Conservation (phyloP, 1,139 yeast genomes). For the Debaryomyces singareniensis region DNA sequence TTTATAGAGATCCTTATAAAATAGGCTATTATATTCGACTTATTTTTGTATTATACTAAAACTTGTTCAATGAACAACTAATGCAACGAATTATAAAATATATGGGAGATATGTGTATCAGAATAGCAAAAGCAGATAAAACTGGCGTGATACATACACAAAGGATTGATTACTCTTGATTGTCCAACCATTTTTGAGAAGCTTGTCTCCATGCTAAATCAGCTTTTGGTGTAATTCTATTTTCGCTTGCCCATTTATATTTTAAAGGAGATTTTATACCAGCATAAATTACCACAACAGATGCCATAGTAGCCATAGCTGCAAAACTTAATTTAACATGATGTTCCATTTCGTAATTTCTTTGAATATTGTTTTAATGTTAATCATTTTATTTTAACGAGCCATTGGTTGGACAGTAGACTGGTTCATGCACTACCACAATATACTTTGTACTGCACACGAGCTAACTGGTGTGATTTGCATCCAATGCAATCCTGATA, state of each 20-base stretch:
- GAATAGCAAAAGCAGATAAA: too few species aligned
- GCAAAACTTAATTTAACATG: constrained; percentile 37
- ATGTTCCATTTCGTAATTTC: constrained; percentile 25
- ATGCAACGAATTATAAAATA: too few species aligned
- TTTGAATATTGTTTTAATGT: background rate
- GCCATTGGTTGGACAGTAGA: constrained; percentile 8
- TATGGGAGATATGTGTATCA: too few species aligned
- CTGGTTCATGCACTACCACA: too few species aligned
- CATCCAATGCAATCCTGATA: too few species aligned
- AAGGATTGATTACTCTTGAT: constrained; percentile 9
- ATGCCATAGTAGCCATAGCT: constrained; percentile 41
- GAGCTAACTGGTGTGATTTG: too few species aligned
- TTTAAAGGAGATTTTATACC: constrained; percentile 41
- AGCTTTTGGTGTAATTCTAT: constrained; percentile 44
- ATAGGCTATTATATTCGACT: too few species aligned
- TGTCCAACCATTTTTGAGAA: constrained; percentile 42
- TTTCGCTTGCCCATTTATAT: constrained; percentile 37
- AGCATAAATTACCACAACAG: constrained; percentile 35
- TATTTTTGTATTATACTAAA: too few species aligned
- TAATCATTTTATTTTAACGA: constrained; percentile 3
- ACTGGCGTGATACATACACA: too few species aligned
- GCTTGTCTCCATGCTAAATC: constrained; percentile 50
- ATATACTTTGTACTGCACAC: too few species aligned
- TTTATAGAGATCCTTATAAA: too few species aligned
- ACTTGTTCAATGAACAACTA: too few species aligned